These are phyloP conservation scores for Clarireedia homoeocarpa DNA, from an alignment of 2,329 filamentous ascomycete species.

Conservation along the genomic window DNA sequence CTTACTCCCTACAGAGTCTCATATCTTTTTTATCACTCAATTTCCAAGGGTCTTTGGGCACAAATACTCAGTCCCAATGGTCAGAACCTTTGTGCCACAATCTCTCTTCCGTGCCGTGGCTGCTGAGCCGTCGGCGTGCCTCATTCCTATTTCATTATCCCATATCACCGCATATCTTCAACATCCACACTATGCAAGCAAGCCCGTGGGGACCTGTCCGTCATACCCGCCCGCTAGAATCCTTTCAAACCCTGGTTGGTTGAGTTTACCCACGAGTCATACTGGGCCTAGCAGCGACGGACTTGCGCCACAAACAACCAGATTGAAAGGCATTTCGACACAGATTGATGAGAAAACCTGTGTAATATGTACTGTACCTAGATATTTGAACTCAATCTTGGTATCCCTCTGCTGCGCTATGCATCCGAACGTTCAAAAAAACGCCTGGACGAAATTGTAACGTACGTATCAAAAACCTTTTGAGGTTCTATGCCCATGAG, in stretches of 20 bases:
- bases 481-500: too few species aligned
- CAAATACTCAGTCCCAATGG: too few species aligned
- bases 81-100: not conserved
- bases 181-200: conserved; percentile 4
- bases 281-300: not conserved
- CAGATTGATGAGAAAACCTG: not conserved
- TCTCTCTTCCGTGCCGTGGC: not conserved
- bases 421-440: not conserved
- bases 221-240: conserved; percentile 9
- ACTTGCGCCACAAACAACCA: not conserved
- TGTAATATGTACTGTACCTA: not conserved
- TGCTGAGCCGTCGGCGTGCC: conserved; percentile 1
- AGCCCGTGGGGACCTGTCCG: conserved; percentile 10
- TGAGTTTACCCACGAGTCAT: not conserved
- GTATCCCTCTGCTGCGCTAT: not conserved
- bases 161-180: conserved; percentile 7
- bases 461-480: not conserved
- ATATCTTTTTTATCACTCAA: not conserved
- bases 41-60: too few species aligned
- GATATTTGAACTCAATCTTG: not conserved
- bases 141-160: not conserved
- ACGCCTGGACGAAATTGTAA: not conserved
- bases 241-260: conserved; percentile 1
- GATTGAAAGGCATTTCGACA: too few species aligned
- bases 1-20: not conserved